These are phyloP conservation scores for Colletotrichum sansevieriae DNA, from an alignment of 2,329 filamentous ascomycete species.

Conservation along the genomic window DNA sequence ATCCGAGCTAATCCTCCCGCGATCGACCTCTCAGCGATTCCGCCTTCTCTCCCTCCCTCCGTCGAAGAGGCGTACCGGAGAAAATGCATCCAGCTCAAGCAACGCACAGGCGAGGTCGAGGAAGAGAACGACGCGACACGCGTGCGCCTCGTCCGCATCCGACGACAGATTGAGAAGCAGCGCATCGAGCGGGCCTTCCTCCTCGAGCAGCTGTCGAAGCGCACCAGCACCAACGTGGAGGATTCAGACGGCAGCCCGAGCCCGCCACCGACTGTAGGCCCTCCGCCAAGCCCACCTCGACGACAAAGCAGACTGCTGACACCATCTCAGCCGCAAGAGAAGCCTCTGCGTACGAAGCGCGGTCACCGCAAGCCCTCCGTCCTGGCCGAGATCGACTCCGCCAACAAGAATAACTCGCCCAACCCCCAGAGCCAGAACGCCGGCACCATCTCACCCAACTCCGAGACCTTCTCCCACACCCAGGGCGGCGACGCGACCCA, in stretches of 20 bases:
- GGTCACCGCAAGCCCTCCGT: constrained; percentile 74
- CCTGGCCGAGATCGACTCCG: constrained; percentile 57
- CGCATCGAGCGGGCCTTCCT: constrained; percentile 86
- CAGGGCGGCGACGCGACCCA: constrained; percentile 46
- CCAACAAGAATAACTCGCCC: constrained; percentile 53
- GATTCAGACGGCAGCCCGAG: constrained; percentile 85
- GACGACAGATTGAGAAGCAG: constrained; percentile 91
- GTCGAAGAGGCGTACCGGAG: constrained; percentile 96
- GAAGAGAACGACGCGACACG: constrained; percentile 89
- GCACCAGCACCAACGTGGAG: constrained; percentile 80
- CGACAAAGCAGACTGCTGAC: constrained; percentile 42
- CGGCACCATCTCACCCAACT: constrained; percentile 61
- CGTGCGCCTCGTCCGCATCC: constrained; percentile 81
- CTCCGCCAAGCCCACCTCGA: constrained; percentile 40
- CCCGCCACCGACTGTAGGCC: constrained; percentile 80
- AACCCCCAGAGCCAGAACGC: constrained; percentile 62
- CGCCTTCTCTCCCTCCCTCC: constrained; percentile 81
- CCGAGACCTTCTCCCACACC: constrained; percentile 66
- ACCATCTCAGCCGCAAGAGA: constrained; percentile 76
- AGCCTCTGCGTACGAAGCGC: constrained; percentile 80
- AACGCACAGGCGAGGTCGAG: constrained; percentile 91
- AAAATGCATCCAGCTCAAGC: constrained; percentile 96
- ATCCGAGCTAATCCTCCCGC: constrained; percentile 52
- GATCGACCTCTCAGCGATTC: constrained; percentile 59
- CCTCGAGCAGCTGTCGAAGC: constrained; percentile 78